These are phyloP conservation scores for Linum usitatissimum DNA, from an alignment of 345 rosid genomes.

Conservation along the genomic window DNA sequence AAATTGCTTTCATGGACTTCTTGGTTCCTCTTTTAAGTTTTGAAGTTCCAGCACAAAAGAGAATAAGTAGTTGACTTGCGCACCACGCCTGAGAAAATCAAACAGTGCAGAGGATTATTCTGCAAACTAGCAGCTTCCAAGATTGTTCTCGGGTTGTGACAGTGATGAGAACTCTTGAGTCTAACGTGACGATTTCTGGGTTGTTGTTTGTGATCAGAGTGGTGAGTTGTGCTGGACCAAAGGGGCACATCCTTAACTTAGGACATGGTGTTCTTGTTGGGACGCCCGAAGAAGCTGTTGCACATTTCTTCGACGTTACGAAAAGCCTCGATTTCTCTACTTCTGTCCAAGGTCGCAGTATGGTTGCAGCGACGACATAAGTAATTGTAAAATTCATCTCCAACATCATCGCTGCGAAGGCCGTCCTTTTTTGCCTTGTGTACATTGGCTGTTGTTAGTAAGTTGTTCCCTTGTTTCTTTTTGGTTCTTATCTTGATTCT, in stretches of 20 bases:
- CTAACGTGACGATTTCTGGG: neutral
- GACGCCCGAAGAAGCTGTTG: constrained; percentile 88
- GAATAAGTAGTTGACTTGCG: neutral
- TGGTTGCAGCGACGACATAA: constrained; percentile 9
- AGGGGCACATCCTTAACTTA: constrained; percentile 79
- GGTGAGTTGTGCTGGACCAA: constrained; percentile 70
- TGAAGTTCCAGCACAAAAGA: neutral
- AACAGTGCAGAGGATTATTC: neutral
- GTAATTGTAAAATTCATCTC: too few relatives aligned
- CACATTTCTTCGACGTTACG: constrained; percentile 77
- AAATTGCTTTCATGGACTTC: neutral
- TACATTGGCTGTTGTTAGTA: too few relatives aligned
- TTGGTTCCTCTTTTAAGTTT: neutral
- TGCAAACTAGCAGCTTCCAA: neutral
- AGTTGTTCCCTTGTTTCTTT: too few relatives aligned
- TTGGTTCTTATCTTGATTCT: too few relatives aligned
- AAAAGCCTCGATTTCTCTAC: constrained; percentile 49
- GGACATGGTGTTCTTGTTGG: constrained; percentile 93
- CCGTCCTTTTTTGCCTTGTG: too few relatives aligned
- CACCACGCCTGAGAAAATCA: neutral
- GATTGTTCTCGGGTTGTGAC: neutral
- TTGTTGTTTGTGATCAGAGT: constrained; percentile 35
- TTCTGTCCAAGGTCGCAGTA: constrained; percentile 28
- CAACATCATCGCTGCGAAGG: too few relatives aligned
- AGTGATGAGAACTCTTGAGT: neutral